Conservation (phyloP, 2,329 filamentous ascomycete species). For the Rachicladosporium sp. region DNA sequence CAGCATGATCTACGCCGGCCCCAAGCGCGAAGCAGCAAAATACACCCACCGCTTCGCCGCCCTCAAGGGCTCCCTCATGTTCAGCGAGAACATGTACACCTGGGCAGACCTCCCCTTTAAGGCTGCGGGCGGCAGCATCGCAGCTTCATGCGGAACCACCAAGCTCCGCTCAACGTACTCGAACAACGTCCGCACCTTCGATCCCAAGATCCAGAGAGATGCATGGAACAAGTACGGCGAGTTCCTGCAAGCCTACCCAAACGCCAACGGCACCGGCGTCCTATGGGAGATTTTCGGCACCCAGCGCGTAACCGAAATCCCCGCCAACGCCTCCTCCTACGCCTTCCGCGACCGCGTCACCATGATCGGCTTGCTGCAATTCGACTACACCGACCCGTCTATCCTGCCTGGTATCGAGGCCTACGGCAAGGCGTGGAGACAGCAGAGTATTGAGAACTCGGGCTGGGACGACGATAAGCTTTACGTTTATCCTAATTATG, state of each 20-base stretch:
- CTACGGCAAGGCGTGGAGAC: constrained; percentile 4
- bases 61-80: background rate
- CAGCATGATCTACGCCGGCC: constrained; percentile 1
- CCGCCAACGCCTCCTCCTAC: background rate
- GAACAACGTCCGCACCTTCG: constrained; percentile 4
- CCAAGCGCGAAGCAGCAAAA: background rate
- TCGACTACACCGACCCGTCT: constrained; percentile 1
- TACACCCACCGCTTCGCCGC: background rate
- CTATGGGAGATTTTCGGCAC: background rate
- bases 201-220: constrained; percentile 3
- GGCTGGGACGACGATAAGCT: constrained; percentile 10
- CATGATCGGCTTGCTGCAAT: background rate
- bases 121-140: background rate
- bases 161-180: background rate
- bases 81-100: background rate
- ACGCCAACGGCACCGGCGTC: constrained; percentile 1
- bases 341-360: background rate
- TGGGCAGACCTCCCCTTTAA: background rate
- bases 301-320: background rate
- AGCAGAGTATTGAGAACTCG: constrained; percentile 1
- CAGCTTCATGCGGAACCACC: background rate
- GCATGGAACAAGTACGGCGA: constrained; percentile 1
- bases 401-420: constrained; percentile 1
- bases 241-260: background rate
- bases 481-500: constrained; percentile 41